phyloP scores from a whole-genome alignment of 2,329 filamentous ascomycete genomes.

The Chaetomium strumarium region DNA sequence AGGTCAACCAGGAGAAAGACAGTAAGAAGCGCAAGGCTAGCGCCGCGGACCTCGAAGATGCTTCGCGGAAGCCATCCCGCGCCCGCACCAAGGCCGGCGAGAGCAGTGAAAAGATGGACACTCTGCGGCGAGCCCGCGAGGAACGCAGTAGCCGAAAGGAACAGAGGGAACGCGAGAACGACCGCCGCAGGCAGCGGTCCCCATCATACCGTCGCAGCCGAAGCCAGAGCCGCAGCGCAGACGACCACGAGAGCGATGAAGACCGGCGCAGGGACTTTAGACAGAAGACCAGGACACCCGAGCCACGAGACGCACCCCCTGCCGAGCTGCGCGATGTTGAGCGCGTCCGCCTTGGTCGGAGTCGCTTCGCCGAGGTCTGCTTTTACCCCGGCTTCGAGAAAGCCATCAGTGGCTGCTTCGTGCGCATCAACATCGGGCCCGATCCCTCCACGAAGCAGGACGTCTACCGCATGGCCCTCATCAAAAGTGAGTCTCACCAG shows the following conservation, averaged over 20 bases:
- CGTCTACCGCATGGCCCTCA: constrained; percentile 80
- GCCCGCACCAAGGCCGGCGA: constrained; percentile 65
- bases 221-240: constrained; percentile 46
- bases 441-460: constrained; percentile 66
- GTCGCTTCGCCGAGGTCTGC: constrained; percentile 83
- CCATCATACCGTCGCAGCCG: constrained; percentile 37
- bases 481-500: constrained; percentile 61
- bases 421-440: constrained; percentile 75
- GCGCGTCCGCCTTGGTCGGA: constrained; percentile 74
- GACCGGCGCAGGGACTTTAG: constrained; percentile 56
- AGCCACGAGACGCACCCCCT: constrained; percentile 60
- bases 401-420: constrained; percentile 76
- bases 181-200: constrained; percentile 48
- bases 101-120: constrained; percentile 67
- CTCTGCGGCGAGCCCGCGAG: constrained; percentile 53
- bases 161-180: constrained; percentile 57
- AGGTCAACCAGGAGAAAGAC: constrained; percentile 60
- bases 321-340: constrained; percentile 78
- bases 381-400: constrained; percentile 88
- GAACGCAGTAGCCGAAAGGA: constrained; percentile 61
- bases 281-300: constrained; percentile 47
- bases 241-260: constrained; percentile 70
- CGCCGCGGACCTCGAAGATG: constrained; percentile 71
- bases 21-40: constrained; percentile 73
- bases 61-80: constrained; percentile 65